These are phyloP conservation scores for Hypericum perforatum DNA, from an alignment of 345 rosid genomes.

Conservation along the genomic window DNA sequence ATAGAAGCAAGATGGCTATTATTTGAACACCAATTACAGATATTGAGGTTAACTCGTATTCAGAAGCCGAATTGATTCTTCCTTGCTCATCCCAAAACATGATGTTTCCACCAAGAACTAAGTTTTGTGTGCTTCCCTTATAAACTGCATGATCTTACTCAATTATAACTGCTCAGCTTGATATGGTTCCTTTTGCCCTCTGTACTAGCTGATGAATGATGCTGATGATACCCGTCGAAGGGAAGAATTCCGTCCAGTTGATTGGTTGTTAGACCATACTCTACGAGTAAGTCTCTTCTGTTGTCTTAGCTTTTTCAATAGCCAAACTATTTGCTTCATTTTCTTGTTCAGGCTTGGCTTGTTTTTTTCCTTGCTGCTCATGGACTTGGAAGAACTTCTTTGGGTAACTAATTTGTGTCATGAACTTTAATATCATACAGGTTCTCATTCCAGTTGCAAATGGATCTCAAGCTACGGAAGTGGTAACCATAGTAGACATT, in stretches of 20 bases:
- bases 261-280: constrained; percentile 51
- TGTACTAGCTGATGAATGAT: constrained; percentile 41
- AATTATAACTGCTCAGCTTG: neutral
- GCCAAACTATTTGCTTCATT: no score
- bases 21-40: no score
- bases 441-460: constrained; percentile 83
- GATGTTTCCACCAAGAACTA: no score
- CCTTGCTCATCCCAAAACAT: no score
- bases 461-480: constrained; percentile 75
- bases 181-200: constrained; percentile 8
- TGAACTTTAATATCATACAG: constrained; percentile 33
- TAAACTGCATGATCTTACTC: neutral
- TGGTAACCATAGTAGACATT: constrained; percentile 58
- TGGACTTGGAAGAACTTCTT: neutral
- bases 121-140: no score
- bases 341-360: no score
- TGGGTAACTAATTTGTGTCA: no score
- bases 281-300: constrained; percentile 53
- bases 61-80: no score
- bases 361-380: no score
- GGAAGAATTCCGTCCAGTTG: constrained; percentile 65
- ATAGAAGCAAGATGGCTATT: no score
- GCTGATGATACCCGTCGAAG: constrained; percentile 32
- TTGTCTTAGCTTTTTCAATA: neutral
- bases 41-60: no score